Conservation (phyloP, 169 alveolate species). For the Plasmodium gonderi region DNA sequence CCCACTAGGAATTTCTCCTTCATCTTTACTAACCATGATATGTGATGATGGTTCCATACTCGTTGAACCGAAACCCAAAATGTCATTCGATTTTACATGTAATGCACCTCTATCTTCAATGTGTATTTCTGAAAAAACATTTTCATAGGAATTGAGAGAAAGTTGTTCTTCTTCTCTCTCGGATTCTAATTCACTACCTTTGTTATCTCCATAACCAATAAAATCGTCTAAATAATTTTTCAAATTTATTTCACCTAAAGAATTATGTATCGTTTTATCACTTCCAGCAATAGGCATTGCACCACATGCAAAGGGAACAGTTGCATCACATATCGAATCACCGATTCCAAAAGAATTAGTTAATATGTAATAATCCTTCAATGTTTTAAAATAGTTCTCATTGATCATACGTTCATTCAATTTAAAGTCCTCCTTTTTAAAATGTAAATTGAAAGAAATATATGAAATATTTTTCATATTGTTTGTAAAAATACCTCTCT, state of each 20-base stretch:
- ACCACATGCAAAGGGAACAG: background rate
- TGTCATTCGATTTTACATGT: background rate
- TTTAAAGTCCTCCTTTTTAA: slow-evolving; percentile 54
- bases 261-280: background rate
- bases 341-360: background rate
- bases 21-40: background rate
- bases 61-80: background rate
- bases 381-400: slow-evolving; percentile 16
- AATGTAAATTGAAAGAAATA: slow-evolving; percentile 26
- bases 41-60: background rate
- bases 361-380: slow-evolving; percentile 27
- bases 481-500: slow-evolving; percentile 63
- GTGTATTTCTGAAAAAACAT: background rate
- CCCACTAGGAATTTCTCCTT: no score
- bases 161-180: slow-evolving; percentile 19
- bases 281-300: background rate
- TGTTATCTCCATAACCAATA: background rate
- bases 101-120: background rate
- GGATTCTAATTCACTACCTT: background rate
- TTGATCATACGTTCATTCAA: slow-evolving; percentile 15
- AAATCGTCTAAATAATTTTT: slow-evolving; percentile 50
- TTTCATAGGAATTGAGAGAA: background rate
- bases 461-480: slow-evolving; percentile 48
- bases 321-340: background rate
- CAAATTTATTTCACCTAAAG: slow-evolving; percentile 36